Evolutionary conservation across 2,329 filamentous ascomycete genomes (phyloP).

Genomic region (Coniochaeta sp.): DNA sequence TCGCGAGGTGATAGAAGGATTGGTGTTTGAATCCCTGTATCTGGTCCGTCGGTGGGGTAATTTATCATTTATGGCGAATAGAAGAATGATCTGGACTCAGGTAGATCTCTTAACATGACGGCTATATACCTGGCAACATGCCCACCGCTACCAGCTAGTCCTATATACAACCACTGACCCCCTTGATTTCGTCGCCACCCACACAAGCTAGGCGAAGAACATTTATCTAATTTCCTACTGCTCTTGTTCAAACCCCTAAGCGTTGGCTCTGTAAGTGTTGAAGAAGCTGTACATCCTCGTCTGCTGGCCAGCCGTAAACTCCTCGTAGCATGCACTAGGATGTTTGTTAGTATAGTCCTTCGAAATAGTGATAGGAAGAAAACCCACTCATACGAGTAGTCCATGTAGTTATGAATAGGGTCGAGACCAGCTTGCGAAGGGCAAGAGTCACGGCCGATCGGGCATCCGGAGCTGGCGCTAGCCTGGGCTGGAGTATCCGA

Average conservation of each 20-base stretch:
- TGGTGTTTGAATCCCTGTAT: background rate
- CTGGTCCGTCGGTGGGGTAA: no score
- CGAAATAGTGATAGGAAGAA: background rate
- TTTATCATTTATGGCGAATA: no score
- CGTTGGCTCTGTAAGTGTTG: slow-evolving; percentile 16
- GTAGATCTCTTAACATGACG: background rate
- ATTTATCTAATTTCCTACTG: background rate
- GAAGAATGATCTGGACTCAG: background rate
- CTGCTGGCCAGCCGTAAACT: slow-evolving; percentile 29
- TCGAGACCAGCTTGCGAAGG: slow-evolving; percentile 19
- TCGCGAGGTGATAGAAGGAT: background rate
- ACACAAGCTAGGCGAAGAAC: background rate
- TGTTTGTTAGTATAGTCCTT: background rate
- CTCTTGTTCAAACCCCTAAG: background rate
- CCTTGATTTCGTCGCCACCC: background rate
- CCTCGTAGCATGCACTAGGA: slow-evolving; percentile 24
- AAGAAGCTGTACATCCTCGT: slow-evolving; percentile 23
- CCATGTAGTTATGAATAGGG: slow-evolving; percentile 29
- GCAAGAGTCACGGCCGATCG: slow-evolving; percentile 23
- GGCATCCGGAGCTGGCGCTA: slow-evolving; percentile 26
- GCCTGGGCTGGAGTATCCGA: slow-evolving; percentile 31
- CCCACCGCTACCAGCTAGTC: background rate
- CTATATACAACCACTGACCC: background rate
- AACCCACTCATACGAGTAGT: slow-evolving; percentile 26
- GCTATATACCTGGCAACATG: background rate